Evolutionary conservation across 345 rosid species (phyloP).

Genomic region (Cardamine occulta): DNA sequence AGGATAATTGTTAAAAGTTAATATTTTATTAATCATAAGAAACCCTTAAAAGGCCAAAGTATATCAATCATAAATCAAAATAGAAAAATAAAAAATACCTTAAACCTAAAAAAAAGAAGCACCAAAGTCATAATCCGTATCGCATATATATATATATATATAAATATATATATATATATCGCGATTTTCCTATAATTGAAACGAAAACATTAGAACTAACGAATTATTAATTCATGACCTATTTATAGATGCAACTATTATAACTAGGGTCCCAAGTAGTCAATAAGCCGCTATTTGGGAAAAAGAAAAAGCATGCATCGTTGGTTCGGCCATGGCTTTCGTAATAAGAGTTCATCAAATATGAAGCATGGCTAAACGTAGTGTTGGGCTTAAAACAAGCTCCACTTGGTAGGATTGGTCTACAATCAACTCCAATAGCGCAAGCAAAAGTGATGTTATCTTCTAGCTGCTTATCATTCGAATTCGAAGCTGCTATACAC

Average conservation of each 20-base stretch:
- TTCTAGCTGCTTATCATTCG: slow-evolving; percentile 55
- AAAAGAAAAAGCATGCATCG: neutral
- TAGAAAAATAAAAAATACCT: no score
- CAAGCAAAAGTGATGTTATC: slow-evolving; percentile 67
- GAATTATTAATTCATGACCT: neutral
- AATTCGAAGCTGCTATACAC: slow-evolving; percentile 9
- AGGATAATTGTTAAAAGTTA: neutral
- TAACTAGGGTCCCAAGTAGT: slow-evolving; percentile 5
- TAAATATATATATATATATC: neutral
- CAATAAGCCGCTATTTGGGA: neutral
- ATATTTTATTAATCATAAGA: no score
- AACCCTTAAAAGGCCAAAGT: neutral
- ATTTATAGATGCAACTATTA: neutral
- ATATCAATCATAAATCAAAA: neutral
- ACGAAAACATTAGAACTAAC: neutral
- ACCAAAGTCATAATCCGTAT: neutral
- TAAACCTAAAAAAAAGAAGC: neutral
- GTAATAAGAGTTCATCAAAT: slow-evolving; percentile 59
- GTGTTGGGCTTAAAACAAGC: slow-evolving; percentile 75
- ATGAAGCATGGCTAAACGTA: slow-evolving; percentile 64
- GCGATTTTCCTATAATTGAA: neutral
- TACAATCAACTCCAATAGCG: slow-evolving; percentile 58
- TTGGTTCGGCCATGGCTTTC: slow-evolving; percentile 16
- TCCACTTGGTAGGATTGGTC: slow-evolving; percentile 66
- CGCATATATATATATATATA: neutral